phyloP scores from a whole-genome alignment of 495 filamentous ascomycete genomes.

The Lasiosphaeriaceae sp. region DNA sequence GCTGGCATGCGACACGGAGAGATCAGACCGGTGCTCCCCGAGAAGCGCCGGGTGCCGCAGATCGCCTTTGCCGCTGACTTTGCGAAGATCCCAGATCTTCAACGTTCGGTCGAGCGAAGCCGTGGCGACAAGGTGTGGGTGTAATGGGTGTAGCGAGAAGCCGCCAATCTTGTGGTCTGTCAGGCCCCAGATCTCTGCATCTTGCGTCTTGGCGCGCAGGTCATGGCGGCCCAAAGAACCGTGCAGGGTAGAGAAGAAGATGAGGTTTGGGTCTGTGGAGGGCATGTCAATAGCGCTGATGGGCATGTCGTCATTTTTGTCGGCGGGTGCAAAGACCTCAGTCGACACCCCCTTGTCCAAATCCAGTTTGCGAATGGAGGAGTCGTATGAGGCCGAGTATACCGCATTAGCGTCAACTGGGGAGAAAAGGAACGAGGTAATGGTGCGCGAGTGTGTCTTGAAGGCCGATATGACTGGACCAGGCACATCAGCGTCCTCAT shows the following conservation, averaged over 20 bases:
- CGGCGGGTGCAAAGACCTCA: conserved; percentile 72
- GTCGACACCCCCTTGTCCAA: conserved; percentile 71
- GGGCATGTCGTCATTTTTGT: conserved; percentile 64
- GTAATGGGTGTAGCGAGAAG: conserved; percentile 73
- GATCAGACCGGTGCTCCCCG: conserved; percentile 73
- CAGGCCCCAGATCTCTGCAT: conserved; percentile 67
- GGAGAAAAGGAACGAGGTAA: conserved; percentile 75
- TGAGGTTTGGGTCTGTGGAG: conserved; percentile 59
- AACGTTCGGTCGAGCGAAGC: conserved; percentile 86
- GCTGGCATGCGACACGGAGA: conserved; percentile 87
- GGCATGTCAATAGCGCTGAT: conserved; percentile 81
- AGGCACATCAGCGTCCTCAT: conserved; percentile 45
- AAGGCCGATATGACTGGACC: conserved; percentile 79
- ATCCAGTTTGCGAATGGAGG: conserved; percentile 83
- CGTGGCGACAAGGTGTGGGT: conserved; percentile 81
- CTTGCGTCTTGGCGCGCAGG: conserved; percentile 51
- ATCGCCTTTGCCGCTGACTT: conserved; percentile 57
- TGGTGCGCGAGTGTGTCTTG: conserved; percentile 87
- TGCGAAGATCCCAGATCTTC: conserved; percentile 89
- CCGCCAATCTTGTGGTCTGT: conserved; percentile 95
- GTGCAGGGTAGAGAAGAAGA: conserved; percentile 85
- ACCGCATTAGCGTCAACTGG: conserved; percentile 66
- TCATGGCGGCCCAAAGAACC: conserved; percentile 79
- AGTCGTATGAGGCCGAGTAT: conserved; percentile 91
- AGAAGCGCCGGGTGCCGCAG: conserved; percentile 57